Evolutionary conservation across 768 basidiomycete species (phyloP).

Genomic region (Dacryopinax primogenitus): DNA sequence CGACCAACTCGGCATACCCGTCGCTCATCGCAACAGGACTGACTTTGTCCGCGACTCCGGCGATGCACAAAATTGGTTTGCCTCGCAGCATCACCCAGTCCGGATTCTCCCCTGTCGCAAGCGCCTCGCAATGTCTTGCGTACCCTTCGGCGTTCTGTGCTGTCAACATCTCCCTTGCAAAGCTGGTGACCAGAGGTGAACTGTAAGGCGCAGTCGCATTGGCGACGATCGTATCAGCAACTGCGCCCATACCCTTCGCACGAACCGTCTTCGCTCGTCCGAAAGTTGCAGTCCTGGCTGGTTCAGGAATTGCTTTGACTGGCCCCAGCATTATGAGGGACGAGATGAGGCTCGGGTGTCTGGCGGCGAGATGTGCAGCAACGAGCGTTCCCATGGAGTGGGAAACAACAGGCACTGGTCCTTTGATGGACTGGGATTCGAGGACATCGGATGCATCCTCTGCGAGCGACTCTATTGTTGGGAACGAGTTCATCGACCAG

Average conservation of each 20-base stretch:
- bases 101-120: not conserved
- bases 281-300: not conserved
- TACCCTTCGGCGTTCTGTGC: not conserved
- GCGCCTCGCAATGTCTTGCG: not conserved
- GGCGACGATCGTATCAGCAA: not conserved
- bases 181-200: not conserved
- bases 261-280: not conserved
- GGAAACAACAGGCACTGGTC: not conserved
- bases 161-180: not conserved
- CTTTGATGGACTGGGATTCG: not conserved
- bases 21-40: not conserved
- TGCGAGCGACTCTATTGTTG: not conserved
- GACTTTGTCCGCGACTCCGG: not conserved
- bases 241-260: not conserved
- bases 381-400: not conserved
- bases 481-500: not conserved
- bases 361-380: not conserved
- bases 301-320: not conserved
- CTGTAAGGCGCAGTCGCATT: not conserved
- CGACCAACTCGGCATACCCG: not conserved
- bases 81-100: not conserved
- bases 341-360: not conserved
- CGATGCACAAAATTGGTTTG: not conserved
- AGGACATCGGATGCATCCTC: not conserved
- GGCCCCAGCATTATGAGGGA: not conserved